Conservation (phyloP, 129 eudicot genomes). For the Heracleum sosnowskyi region DNA sequence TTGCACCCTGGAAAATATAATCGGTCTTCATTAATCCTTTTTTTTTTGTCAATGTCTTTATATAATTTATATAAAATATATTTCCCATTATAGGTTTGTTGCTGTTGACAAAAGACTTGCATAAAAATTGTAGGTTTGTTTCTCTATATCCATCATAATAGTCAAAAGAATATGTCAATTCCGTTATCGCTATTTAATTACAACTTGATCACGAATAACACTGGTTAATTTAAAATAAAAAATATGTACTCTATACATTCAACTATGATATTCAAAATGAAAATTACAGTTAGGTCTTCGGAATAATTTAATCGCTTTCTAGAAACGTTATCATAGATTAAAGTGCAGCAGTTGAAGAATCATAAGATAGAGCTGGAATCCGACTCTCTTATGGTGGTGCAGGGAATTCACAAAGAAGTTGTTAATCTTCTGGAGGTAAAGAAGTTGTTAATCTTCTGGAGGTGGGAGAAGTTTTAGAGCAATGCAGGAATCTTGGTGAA, state of each 20-base stretch:
- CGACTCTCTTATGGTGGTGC: no score
- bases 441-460: no score
- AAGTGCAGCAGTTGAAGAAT: no score
- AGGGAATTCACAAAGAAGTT: no score
- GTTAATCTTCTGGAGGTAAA: no score
- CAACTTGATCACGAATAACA: not conserved
- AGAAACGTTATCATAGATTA: no score
- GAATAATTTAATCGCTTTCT: no score
- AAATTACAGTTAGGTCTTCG: not conserved
- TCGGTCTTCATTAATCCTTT: not conserved
- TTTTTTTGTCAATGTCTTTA: not conserved
- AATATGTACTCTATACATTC: not conserved
- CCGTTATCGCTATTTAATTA: not conserved
- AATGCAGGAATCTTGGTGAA: no score
- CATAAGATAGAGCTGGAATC: no score
- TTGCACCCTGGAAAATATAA: no score
- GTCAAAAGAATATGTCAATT: slow-evolving; percentile 2
- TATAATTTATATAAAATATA: not conserved
- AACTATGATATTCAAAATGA: not conserved
- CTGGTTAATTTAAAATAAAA: not conserved
- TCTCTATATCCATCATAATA: not conserved
- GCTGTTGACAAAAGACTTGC: not conserved
- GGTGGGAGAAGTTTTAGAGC: no score
- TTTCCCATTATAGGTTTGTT: not conserved
- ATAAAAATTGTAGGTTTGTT: not conserved